phyloP scores from a whole-genome alignment of 1,284 basidiomycete species.

The Cryptococcus neoformans region DNA sequence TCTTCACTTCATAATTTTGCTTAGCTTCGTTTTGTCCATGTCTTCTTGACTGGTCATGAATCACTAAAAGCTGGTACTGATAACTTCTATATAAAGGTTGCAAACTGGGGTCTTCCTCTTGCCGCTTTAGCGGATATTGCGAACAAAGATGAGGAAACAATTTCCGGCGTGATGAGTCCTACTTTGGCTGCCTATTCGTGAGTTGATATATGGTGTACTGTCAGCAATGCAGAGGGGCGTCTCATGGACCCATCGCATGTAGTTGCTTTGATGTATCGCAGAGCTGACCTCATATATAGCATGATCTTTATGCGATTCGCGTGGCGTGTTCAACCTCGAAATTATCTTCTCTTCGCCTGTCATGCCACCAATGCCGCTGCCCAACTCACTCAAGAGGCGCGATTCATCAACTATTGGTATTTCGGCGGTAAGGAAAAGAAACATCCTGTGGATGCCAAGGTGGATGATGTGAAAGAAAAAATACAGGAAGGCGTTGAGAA shows the following conservation, averaged over 20 bases:
- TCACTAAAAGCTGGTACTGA: not conserved
- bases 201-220: conserved; percentile 48
- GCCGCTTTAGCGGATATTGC: conserved; percentile 82
- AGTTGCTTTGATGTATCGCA: too few relatives aligned
- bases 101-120: conserved; percentile 94
- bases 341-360: conserved; percentile 90
- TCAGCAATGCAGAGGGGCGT: too few relatives aligned
- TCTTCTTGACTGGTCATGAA: not conserved
- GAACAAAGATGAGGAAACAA: conserved; percentile 86
- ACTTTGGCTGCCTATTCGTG: conserved; percentile 87
- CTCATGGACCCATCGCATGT: too few relatives aligned
- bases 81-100: conserved; percentile 59
- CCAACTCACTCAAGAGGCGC: conserved; percentile 73
- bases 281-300: conserved; percentile 50
- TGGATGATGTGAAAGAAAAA: conserved; percentile 14
- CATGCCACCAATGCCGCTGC: conserved; percentile 87
- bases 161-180: conserved; percentile 89
- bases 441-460: conserved; percentile 21
- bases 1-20: not conserved
- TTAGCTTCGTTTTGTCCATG: not conserved
- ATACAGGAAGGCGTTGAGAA: conserved; percentile 11
- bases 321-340: conserved; percentile 91
- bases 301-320: conserved; percentile 95
- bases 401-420: conserved; percentile 84
- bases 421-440: conserved; percentile 46